Base-by-base conservation (phyloP, 257 asterid species). In the Penstemon barbatus region DNA sequence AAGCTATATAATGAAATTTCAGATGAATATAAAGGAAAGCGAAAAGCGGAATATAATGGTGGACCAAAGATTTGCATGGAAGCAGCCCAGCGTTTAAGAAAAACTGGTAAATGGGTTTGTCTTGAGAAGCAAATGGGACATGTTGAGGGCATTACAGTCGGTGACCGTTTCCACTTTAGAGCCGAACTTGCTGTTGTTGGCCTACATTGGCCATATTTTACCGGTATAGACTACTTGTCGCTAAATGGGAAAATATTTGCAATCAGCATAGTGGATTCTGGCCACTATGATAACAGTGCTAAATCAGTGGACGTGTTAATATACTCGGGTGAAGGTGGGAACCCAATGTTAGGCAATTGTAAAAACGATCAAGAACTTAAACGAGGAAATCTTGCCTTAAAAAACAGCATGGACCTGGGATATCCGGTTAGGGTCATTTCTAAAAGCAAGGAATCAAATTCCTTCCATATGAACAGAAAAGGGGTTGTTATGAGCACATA, bases 251-350 rank as follows among this genome's bases (percentile, higher is more conserved):
- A 46, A 5, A 8, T 4, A n/a, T 57, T 65, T 12, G 87, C 81
- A 12, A 53, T 38, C 5, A 82, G 87, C 55, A 55, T 77, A n/a
- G 84, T 82, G 18, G 71, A 74, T 36, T 77, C 82, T 2, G 82
- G 84, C 33, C 80, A 76, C 10, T 79, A 79, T 46, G 72, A 66
- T 0, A 77, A 79, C 70, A 68, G 62, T 13, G 52, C 67, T 10
- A 43, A 49, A 33, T 53, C 74, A 15, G 46, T 70, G 8, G 72
- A 74, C 42, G 71, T 77, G 15, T 52, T 82, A 65, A 7, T 79
- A 65, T 82, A 79, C 70, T 77, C 71, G 0, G 84, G 84, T 12
- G 82, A 82, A 39, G 87, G 87, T 13, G 82, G 84, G 53, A 66
- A 60, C 42, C 44, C 38, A 5, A 66, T n/a, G 11, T 13, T 7